These are phyloP conservation scores for Agastache rugosa DNA, from an alignment of 257 asterid genomes.

Conservation along the genomic window DNA sequence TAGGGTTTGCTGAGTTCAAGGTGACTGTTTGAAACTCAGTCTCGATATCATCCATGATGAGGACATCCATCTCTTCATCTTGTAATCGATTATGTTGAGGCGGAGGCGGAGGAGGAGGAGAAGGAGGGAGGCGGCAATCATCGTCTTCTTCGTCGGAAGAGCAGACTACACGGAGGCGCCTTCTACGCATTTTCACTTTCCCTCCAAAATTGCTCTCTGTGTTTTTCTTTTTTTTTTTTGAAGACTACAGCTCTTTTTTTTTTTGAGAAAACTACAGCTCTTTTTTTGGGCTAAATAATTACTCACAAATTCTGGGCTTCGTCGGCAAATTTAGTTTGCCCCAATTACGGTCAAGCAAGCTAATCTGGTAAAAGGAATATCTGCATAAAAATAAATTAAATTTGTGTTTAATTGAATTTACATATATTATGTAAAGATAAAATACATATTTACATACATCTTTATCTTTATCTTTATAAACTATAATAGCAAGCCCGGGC, in stretches of 20 bases:
- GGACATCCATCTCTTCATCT: constrained; percentile 45
- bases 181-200: constrained; percentile 58
- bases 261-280: neutral
- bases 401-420: too few relatives aligned
- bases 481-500: too few relatives aligned
- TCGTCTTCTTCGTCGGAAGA: constrained; percentile 75
- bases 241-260: neutral
- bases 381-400: too few relatives aligned
- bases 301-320: neutral
- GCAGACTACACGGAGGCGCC: constrained; percentile 65
- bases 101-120: constrained; percentile 39
- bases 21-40: constrained; percentile 69
- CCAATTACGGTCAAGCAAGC: neutral
- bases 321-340: neutral
- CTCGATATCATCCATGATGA: constrained; percentile 48
- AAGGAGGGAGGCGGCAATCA: constrained; percentile 28
- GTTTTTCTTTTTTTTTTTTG: neutral
- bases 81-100: constrained; percentile 29
- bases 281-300: neutral
- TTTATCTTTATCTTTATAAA: too few relatives aligned
- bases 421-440: too few relatives aligned
- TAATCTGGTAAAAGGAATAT: too few relatives aligned
- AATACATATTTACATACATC: too few relatives aligned
- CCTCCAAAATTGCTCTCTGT: constrained; percentile 44
- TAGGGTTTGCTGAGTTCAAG: constrained; percentile 58